Evolutionary conservation across 1,284 basidiomycete species (phyloP).

Genomic region (Ceratobasidium sp.): DNA sequence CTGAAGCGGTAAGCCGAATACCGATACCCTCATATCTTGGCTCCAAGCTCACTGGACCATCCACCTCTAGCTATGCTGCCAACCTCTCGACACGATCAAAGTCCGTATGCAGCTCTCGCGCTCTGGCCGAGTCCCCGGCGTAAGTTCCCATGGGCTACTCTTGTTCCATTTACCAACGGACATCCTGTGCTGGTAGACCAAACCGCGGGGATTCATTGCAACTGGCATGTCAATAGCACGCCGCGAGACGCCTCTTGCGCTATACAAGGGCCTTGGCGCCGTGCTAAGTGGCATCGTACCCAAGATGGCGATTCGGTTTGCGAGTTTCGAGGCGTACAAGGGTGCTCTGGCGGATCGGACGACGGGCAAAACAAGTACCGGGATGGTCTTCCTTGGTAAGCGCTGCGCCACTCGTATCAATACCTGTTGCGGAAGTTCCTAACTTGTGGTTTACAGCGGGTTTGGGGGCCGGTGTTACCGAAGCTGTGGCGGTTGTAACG

Average conservation of each 20-base stretch:
- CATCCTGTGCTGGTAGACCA: slow-evolving; percentile 67
- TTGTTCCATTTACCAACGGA: neutral
- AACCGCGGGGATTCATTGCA: slow-evolving; percentile 92
- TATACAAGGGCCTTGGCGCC: slow-evolving; percentile 99
- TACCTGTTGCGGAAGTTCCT: neutral
- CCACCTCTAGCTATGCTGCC: slow-evolving; percentile 70
- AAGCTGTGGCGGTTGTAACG: slow-evolving; percentile 94
- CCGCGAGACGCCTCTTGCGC: slow-evolving; percentile 92
- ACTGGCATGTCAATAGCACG: slow-evolving; percentile 91
- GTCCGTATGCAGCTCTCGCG: slow-evolving; percentile 97
- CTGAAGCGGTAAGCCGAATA: slow-evolving; percentile 80
- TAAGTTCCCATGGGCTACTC: slow-evolving; percentile 58
- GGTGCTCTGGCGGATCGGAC: slow-evolving; percentile 76
- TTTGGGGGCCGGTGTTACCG: slow-evolving; percentile 92
- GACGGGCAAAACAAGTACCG: slow-evolving; percentile 80
- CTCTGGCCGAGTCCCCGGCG: slow-evolving; percentile 80
- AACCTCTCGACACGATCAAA: slow-evolving; percentile 96
- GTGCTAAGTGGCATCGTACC: slow-evolving; percentile 97
- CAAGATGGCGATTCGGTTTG: slow-evolving; percentile 99
- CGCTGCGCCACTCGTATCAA: slow-evolving; percentile 40
- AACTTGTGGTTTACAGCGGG: slow-evolving; percentile 68
- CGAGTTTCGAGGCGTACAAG: slow-evolving; percentile 97
- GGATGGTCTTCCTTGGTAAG: slow-evolving; percentile 81
- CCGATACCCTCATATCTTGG: neutral
- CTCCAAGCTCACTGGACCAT: neutral